Conservation (phyloP, 176 grass and related monocot species). For the Rhynchospora breviuscula region DNA sequence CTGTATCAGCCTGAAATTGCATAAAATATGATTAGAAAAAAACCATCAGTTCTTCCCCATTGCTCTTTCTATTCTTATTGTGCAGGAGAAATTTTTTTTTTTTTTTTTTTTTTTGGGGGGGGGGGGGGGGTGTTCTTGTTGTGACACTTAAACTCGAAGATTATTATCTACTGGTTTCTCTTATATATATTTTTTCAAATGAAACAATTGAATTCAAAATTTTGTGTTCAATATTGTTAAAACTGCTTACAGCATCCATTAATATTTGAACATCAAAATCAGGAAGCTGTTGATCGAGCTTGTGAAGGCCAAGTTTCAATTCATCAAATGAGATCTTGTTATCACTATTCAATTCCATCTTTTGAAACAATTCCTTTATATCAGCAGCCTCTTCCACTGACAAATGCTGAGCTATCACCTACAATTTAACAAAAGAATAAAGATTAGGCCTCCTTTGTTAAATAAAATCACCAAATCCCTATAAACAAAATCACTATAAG, state of each 20-base stretch:
- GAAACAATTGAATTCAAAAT: background rate
- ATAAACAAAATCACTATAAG: background rate
- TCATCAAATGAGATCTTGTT: conserved; percentile 70
- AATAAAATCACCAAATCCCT: background rate
- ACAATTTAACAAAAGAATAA: conserved; percentile 19
- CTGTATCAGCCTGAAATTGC: conserved; percentile 57
- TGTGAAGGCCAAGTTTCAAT: conserved; percentile 75
- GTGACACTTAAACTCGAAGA: background rate
- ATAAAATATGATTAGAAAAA: conserved; percentile 40
- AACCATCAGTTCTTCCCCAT: background rate
- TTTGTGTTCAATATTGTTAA: background rate
- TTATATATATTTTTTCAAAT: background rate
- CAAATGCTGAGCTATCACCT: conserved; percentile 89
- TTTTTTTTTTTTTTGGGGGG: too few relatives aligned
- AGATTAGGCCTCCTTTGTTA: conserved; percentile 1
- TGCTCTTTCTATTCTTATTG: background rate
- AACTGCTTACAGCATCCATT: conserved; percentile 80
- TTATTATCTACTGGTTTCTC: background rate
- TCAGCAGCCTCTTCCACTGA: conserved; percentile 84
- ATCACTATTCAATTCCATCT: conserved; percentile 74
- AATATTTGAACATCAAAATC: conserved; percentile 80
- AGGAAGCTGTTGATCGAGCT: conserved; percentile 67
- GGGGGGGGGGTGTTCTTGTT: too few relatives aligned
- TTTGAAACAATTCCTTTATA: conserved; percentile 86
- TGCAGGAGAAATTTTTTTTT: too few relatives aligned